Percentiles rank a stretch among this genome's conserved stretches.
phyloP scores from a whole-genome alignment of 306 rosid species.

The Senna siamea region DNA sequence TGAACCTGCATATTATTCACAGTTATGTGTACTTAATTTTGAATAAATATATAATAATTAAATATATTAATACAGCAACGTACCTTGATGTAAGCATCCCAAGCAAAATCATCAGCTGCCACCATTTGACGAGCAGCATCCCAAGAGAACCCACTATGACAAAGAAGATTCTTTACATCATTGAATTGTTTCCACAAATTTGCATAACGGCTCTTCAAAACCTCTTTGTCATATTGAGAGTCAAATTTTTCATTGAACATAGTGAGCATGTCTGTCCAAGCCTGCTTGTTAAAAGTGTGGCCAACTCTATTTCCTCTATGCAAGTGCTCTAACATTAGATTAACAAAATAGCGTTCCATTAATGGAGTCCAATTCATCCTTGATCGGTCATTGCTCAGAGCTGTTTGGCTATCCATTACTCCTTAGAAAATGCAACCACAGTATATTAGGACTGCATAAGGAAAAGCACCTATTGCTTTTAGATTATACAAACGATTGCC shows the following conservation, averaged over 20 bases:
- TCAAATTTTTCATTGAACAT: constrained; percentile 70
- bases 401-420: constrained; percentile 59
- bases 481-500: not conserved
- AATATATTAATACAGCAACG: constrained; percentile 3
- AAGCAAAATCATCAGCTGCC: constrained; percentile 62
- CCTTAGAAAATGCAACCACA: constrained; percentile 26
- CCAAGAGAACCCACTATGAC: constrained; percentile 78
- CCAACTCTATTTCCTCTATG: constrained; percentile 68
- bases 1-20: constrained; percentile 46
- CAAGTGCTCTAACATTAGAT: constrained; percentile 80
- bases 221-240: constrained; percentile 75
- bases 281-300: constrained; percentile 75
- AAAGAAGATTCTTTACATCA: constrained; percentile 66
- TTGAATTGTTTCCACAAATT: constrained; percentile 82
- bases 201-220: constrained; percentile 69
- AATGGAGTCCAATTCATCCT: constrained; percentile 74
- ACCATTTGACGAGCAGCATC: constrained; percentile 72
- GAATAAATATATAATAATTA: not conserved
- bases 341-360: constrained; percentile 74
- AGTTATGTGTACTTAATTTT: not conserved
- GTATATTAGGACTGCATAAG: constrained; percentile 3
- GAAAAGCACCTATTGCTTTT: not conserved
- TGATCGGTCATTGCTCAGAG: constrained; percentile 57
- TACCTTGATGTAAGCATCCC: constrained; percentile 73
- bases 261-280: constrained; percentile 73